Percentiles rank a stretch among this genome's conserved stretches.
These are phyloP conservation scores for Talaromyces sp. DNA, from an alignment of 2,329 filamentous ascomycete genomes.

Conservation along the genomic window DNA sequence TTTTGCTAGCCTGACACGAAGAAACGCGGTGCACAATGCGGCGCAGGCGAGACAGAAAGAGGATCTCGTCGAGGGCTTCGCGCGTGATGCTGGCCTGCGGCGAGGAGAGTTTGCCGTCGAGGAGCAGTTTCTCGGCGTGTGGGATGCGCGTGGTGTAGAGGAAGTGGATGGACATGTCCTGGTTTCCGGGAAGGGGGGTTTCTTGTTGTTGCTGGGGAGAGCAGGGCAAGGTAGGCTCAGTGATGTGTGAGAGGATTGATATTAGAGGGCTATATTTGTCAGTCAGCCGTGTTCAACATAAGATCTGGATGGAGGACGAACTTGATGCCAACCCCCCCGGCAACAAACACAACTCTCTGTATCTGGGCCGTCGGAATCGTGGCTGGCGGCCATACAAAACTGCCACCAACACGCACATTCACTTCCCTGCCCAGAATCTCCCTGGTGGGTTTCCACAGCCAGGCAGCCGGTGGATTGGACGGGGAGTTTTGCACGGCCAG, in stretches of 20 bases:
- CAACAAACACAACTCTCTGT: slow-evolving; percentile 65
- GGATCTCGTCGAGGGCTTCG: slow-evolving; percentile 27
- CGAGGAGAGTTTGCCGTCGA: neutral
- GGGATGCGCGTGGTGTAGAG: slow-evolving; percentile 56
- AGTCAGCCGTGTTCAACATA: neutral
- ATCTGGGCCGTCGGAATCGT: slow-evolving; percentile 39
- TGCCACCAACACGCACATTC: slow-evolving; percentile 68
- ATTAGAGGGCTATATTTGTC: slow-evolving; percentile 59
- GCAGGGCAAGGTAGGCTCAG: slow-evolving; percentile 25
- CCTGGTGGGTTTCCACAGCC: slow-evolving; percentile 60
- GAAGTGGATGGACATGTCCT: slow-evolving; percentile 46
- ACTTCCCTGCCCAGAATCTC: slow-evolving; percentile 57
- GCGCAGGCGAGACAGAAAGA: slow-evolving; percentile 45
- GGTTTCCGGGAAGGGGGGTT: neutral
- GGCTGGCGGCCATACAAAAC: slow-evolving; percentile 68
- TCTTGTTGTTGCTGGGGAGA: neutral
- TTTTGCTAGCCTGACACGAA: no score
- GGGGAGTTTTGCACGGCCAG: slow-evolving; percentile 71
- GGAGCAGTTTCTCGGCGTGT: slow-evolving; percentile 2
- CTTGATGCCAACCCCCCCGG: slow-evolving; percentile 80
- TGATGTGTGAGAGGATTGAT: slow-evolving; percentile 63
- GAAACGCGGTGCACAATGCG: slow-evolving; percentile 24
- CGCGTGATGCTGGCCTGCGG: slow-evolving; percentile 1
- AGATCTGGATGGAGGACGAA: slow-evolving; percentile 26
- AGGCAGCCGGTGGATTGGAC: slow-evolving; percentile 66